These are phyloP conservation scores for Paramecium biaurelia DNA, from an alignment of 73 alveolate genomes.

Conservation along the genomic window DNA sequence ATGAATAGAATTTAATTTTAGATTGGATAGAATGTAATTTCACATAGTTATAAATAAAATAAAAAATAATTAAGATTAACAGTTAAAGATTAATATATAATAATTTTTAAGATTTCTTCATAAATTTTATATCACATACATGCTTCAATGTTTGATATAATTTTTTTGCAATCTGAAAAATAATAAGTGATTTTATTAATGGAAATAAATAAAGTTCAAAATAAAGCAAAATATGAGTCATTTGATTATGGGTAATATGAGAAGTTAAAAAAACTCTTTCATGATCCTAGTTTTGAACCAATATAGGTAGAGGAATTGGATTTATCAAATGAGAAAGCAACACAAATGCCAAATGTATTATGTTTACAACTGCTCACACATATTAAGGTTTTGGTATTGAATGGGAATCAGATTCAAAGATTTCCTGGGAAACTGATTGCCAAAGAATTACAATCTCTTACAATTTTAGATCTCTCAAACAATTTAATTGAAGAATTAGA, in stretches of 20 bases:
- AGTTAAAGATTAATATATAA: no score
- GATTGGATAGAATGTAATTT: no score
- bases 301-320: slow-evolving; percentile 55
- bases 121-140: neutral
- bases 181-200: neutral
- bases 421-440: slow-evolving; percentile 43
- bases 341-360: slow-evolving; percentile 20
- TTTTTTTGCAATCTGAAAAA: neutral
- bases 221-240: slow-evolving; percentile 41
- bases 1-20: no score
- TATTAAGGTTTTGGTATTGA: slow-evolving; percentile 35
- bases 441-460: slow-evolving; percentile 8
- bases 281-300: slow-evolving; percentile 57
- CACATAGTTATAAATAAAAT: no score
- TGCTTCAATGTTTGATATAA: neutral
- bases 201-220: neutral
- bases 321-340: slow-evolving; percentile 8
- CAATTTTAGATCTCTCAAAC: slow-evolving; percentile 37
- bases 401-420: slow-evolving; percentile 36
- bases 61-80: no score
- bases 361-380: slow-evolving; percentile 43
- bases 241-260: slow-evolving; percentile 59
- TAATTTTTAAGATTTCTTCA: no score
- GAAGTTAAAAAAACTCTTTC: slow-evolving; percentile 49
- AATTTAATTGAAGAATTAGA: slow-evolving; percentile 53